These are phyloP conservation scores for baker's yeast (Saccharomyces cerevisiae) DNA, from an alignment of 805 yeast genomes.

Conservation along the genomic window DNA sequence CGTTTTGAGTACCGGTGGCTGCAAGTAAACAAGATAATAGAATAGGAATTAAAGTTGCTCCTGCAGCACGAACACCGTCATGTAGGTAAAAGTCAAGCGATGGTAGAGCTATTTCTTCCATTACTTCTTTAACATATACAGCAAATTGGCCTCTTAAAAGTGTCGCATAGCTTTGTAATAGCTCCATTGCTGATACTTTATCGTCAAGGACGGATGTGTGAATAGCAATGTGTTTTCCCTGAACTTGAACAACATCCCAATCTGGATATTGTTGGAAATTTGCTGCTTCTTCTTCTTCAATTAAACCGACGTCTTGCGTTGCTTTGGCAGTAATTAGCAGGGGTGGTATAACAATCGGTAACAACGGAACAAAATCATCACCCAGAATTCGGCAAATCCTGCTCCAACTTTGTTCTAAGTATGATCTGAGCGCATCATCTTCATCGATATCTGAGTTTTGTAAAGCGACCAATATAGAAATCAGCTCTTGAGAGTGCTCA, in stretches of 20 bases:
- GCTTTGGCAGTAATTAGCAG: slow-evolving; percentile 78
- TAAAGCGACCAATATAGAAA: slow-evolving; percentile 60
- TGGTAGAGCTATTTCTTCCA: slow-evolving; percentile 74
- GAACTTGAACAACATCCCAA: slow-evolving; percentile 87
- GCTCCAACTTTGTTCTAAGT: slow-evolving; percentile 93
- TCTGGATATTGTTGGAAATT: slow-evolving; percentile 78
- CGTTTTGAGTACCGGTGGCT: slow-evolving; percentile 43
- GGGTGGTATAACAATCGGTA: slow-evolving; percentile 86
- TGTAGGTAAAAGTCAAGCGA: slow-evolving; percentile 86
- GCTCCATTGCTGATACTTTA: slow-evolving; percentile 85
- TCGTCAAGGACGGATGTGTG: slow-evolving; percentile 93
- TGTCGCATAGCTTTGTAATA: slow-evolving; percentile 75
- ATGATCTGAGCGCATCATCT: slow-evolving; percentile 83
- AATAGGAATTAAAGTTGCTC: slow-evolving; percentile 77
- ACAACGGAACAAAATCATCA: slow-evolving; percentile 71
- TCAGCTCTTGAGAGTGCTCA: slow-evolving; percentile 65
- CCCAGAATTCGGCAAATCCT: slow-evolving; percentile 84
- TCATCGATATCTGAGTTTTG: slow-evolving; percentile 51
- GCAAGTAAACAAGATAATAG: slow-evolving; percentile 54
- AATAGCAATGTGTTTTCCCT: slow-evolving; percentile 90
- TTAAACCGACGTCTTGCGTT: slow-evolving; percentile 76
- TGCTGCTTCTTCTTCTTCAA: slow-evolving; percentile 85
- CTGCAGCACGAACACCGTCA: slow-evolving; percentile 89
- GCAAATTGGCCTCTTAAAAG: slow-evolving; percentile 74
- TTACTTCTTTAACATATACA: slow-evolving; percentile 72